Base-by-base conservation (phyloP, 2,329 filamentous ascomycete species). In the Colletotrichum tanaceti region DNA sequence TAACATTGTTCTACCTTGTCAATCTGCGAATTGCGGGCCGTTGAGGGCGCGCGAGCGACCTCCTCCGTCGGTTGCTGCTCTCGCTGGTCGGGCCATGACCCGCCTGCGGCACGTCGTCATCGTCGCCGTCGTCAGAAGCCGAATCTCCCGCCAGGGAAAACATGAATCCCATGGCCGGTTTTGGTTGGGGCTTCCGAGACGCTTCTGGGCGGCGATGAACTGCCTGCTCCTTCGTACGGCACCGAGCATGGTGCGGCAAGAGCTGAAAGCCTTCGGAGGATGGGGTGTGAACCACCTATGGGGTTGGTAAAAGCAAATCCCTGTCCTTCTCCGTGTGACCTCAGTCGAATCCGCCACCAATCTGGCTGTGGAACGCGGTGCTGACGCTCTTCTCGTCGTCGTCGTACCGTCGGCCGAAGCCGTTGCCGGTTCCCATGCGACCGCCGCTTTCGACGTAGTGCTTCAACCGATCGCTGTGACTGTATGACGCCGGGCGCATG, bases 341-440 rank as follows among this genome's bases (percentile, higher is more conserved):
- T 86, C 84, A 86, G 76, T 86, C 85, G 72, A 85, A 86, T 68
- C 85, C 84, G 22, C 86, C 84, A 71, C 93, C 94, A 73, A 98
- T 90, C 80, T 98, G 96, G 82, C 94, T 98, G 70, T 95, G 94
- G 82, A 98, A 99, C 57, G 94, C 94, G 60, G 96, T 98, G 76
- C 93, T 97, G 75, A 98, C 89, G 80, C 95, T 98, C 81, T 96
- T 93, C 75, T 96, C 93, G 77, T 98, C 96, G 73, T 99, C 96
- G 73, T 99, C 96, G 71, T 91, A 89, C 60, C 84, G 85, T 74
- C 90, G 91, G 60, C 90, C 89, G 35, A 65, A 70, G 28, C 71
- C 64, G 77, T 90, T 93, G 71, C 87, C 84, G 35, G 85, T 85
- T 52, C 89, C 89, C 71, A 88, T 84, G 58, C 92, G 91, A 11